These are phyloP conservation scores for Diaporthe citriasiana DNA, from an alignment of 2,329 filamentous ascomycete species.

Conservation along the genomic window DNA sequence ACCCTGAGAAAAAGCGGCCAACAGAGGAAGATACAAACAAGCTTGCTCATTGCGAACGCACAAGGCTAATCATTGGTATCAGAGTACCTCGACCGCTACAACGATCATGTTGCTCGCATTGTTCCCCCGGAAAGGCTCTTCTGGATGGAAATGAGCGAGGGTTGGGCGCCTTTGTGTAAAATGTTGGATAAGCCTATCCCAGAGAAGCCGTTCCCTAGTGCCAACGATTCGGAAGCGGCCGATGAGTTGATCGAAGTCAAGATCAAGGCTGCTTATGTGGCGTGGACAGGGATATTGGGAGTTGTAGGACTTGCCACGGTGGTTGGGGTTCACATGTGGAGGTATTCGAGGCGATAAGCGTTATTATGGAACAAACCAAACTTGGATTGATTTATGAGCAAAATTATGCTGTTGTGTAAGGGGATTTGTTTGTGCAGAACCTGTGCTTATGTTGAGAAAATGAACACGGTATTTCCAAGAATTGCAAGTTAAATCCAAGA, in stretches of 20 bases:
- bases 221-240: not conserved
- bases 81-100: conserved; percentile 6
- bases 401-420: no score
- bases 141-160: conserved; percentile 19
- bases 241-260: conserved; percentile 9
- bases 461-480: no score
- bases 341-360: not conserved
- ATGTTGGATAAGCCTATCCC: conserved; percentile 26
- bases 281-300: not conserved
- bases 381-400: not conserved
- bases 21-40: not conserved
- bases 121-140: conserved; percentile 23
- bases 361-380: not conserved
- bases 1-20: not conserved
- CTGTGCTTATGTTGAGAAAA: no score
- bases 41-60: not conserved
- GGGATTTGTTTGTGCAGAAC: not conserved
- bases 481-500: no score
- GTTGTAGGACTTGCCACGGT: not conserved
- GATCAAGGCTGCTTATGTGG: not conserved
- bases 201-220: conserved; percentile 12
- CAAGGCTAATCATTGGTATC: not conserved
- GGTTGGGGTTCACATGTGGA: not conserved
- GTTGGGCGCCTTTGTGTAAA: conserved; percentile 32
- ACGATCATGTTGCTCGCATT: not conserved